A percentile compares a stretch with the other conserved stretches of the same genome.
Conservation (phyloP, 495 filamentous ascomycete species). For the Lepraria neglecta region DNA sequence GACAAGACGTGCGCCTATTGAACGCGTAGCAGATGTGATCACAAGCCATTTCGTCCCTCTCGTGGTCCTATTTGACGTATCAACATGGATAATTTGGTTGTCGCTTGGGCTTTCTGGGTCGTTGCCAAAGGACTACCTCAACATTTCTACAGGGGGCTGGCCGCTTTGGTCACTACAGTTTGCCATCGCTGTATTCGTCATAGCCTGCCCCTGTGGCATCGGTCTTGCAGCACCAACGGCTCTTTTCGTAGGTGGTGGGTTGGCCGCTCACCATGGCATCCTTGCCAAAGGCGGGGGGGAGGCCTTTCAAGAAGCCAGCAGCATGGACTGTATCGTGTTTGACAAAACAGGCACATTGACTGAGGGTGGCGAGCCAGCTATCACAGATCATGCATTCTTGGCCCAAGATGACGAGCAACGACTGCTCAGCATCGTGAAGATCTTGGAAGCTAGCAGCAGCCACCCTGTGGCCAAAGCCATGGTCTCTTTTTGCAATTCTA, state of each 20-base stretch:
- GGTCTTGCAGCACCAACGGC: conserved; percentile 86
- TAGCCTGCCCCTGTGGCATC: conserved; percentile 86
- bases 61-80: conserved; percentile 68
- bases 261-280: conserved; percentile 80
- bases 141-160: conserved; percentile 64
- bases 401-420: conserved; percentile 34
- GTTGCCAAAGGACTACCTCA: conserved; percentile 60
- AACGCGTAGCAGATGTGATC: conserved; percentile 71
- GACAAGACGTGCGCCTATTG: conserved; percentile 75
- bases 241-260: conserved; percentile 77
- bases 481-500: conserved; percentile 52
- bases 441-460: conserved; percentile 70
- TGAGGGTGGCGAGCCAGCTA: conserved; percentile 65
- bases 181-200: conserved; percentile 85
- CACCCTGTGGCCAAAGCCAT: conserved; percentile 82
- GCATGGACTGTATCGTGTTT: conserved; percentile 77
- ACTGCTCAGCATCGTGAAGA: conserved; percentile 49
- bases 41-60: conserved; percentile 85
- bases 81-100: conserved; percentile 78
- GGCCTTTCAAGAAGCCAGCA: conserved; percentile 85
- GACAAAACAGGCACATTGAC: conserved; percentile 94
- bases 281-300: conserved; percentile 86
- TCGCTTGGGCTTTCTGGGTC: conserved; percentile 59
- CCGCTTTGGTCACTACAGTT: conserved; percentile 79
- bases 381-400: conserved; percentile 62